Base-by-base conservation (phyloP, 2,329 filamentous ascomycete genomes). In the Dactylellina leptospora region DNA sequence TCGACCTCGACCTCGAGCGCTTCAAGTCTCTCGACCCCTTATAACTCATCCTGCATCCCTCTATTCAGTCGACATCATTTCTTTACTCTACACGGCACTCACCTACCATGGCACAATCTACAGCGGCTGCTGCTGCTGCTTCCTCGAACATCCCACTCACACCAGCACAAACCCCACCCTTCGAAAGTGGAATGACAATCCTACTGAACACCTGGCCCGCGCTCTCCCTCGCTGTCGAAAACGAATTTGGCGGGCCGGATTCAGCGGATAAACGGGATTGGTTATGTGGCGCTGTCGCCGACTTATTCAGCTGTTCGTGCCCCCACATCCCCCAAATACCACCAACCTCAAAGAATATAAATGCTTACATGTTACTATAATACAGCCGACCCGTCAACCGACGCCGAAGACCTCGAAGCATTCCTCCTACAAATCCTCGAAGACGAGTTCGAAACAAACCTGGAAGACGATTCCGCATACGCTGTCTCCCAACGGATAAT, bases 381-480 rank as follows among this genome's bases (percentile, higher is more conserved):
- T 18, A 74, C 77, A 16, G 80, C 83, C 9, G 81, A 83, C 2
- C 83, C 86, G 1, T 83, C 87, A 61, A 87, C 90, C 9, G 90
- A 96, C 76, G 82, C 85, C 16, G 87, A 89, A 74, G 92, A 97
- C 76, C 83, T 97, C 44, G 93, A 97, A 82, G 85, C 89, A 40
- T 87, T 96, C 55, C 83, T 97, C 50, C 83, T 96, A 48, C 91
- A 97, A 77, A 88, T 96, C 73, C 95, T 97, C 89, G 85, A 90
- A 74, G 95, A 97, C 81, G 95, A 99, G 81, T 99, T 97, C 78
- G 92, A 96, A 77, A 90, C 95, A 61, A 89, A 91, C 63, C 86
- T 97, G 25, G 95, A 97, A 77, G 95, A 99, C 80, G 93, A 92
- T 76, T 93, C 89, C 50, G 90, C 88, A 30, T 87, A 85, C 58